Evolutionary conservation across 306 rosid species (phyloP), one percentile per base, ranked within the genome.

Genomic region (Dryas alaskensis): DNA sequence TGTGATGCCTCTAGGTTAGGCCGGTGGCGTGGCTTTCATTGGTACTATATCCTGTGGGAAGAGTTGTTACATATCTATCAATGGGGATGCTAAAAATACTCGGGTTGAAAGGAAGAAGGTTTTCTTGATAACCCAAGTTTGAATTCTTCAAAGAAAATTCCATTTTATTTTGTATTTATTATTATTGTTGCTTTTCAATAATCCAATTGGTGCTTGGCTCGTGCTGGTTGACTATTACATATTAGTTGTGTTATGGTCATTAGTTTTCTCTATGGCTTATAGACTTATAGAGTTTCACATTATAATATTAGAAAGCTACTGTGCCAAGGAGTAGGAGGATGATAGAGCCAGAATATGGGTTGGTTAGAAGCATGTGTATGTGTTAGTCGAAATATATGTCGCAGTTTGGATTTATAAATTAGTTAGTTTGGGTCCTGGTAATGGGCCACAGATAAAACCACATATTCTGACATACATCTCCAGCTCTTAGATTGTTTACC

Each of bases 11-110:
- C 77, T 85, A 95, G 99, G 99, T 92, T 83, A 86, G 98, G 81
- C 99, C 99, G 70, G 99, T 95, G 85, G 99, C 99, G 8, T 95
- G 99, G 98, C 99, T 95, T 81, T 92, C 99, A 19, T 55, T 95
- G 81, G 85, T 95, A 60, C 75, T 95, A 78, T 95, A 95, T 77
- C 99, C 99, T 10, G 97, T 79, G 39, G 99, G 99, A 76, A 88
- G 96, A 89, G 78, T 95, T 84, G 96, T 92, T 81, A 90, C 99
- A 61, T 92, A 78, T 81, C 79, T 95, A 72, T 95, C 99, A 65
- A 95, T 95, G 99, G 98, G 99, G 86, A 95, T 95, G 86, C 87
- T 92, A 52, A 92, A 92, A 80, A 64, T 95, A 80, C 96, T 95
- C 68, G 97, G 99, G 72, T 82, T 95, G 82, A 95, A 95, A 85